Conservation (phyloP, 148 eudicot species). For the Chenopodium suecicum region DNA sequence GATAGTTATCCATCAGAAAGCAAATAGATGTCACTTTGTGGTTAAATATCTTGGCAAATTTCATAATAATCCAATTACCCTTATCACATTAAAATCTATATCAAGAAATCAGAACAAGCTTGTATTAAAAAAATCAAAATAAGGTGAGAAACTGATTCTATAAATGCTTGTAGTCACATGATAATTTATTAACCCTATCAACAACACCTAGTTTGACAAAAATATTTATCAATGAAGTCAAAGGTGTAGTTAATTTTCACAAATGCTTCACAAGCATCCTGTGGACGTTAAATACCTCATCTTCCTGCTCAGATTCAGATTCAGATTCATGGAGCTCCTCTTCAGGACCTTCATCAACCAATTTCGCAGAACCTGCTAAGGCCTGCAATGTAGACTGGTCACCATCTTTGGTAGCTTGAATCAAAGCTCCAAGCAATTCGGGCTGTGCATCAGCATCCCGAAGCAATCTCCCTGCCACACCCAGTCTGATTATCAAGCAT, state of each 20-base stretch:
- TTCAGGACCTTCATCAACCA: conserved; percentile 33
- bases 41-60: background rate
- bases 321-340: conserved; percentile 36
- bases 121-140: background rate
- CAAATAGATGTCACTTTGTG: background rate
- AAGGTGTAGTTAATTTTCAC: conserved; percentile 1
- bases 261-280: background rate
- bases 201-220: background rate
- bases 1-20: background rate
- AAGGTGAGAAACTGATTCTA: background rate
- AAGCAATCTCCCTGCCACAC: conserved; percentile 60
- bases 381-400: conserved; percentile 56
- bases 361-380: conserved; percentile 39
- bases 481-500: conserved; percentile 3
- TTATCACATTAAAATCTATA: background rate
- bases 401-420: conserved; percentile 86
- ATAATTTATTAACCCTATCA: background rate
- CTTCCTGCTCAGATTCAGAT: conserved; percentile 46
- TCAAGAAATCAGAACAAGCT: background rate
- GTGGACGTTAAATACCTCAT: conserved; percentile 17
- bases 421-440: conserved; percentile 69
- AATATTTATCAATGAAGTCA: background rate
- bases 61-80: background rate
- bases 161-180: background rate
- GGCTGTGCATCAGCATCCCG: conserved; percentile 77